A percentile compares a stretch with the other conserved stretches of the same genome.
These are phyloP conservation scores for Dactylellina parvicollis DNA, from an alignment of 2,329 filamentous ascomycete genomes.

Conservation along the genomic window DNA sequence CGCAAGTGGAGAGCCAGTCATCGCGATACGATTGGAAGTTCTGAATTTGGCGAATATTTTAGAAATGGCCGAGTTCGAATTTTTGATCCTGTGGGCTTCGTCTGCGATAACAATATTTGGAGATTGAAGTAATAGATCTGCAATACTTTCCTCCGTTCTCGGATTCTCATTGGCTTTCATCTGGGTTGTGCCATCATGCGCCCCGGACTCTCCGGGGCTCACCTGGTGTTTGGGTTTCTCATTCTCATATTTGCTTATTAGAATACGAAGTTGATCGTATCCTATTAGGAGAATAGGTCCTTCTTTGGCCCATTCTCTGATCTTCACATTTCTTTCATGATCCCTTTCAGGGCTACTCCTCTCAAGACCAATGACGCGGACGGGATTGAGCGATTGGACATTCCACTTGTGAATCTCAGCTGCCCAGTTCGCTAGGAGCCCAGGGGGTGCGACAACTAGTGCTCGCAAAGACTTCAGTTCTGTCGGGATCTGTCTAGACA, in stretches of 20 bases:
- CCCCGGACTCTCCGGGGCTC: no score
- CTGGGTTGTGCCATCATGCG: no score
- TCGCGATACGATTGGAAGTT: conserved; percentile 77
- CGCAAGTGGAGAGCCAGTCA: conserved; percentile 86
- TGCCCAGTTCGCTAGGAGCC: conserved; percentile 81
- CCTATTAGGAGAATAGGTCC: conserved; percentile 82
- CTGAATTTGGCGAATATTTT: conserved; percentile 69
- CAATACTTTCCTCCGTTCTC: no score
- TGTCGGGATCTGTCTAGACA: conserved; percentile 74
- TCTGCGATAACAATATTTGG: conserved; percentile 83
- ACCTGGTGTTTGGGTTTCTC: no score
- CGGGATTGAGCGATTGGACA: conserved; percentile 59
- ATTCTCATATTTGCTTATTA: conserved; percentile 61
- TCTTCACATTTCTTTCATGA: conserved; percentile 65
- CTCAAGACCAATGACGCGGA: conserved; percentile 63
- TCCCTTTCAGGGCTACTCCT: no score
- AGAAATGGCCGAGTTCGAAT: conserved; percentile 67
- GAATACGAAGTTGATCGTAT: conserved; percentile 73
- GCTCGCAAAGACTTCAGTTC: conserved; percentile 72
- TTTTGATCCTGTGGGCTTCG: conserved; percentile 85
- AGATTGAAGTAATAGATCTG: conserved; percentile 66
- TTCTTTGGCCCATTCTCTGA: conserved; percentile 70
- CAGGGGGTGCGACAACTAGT: conserved; percentile 78
- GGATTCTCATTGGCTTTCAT: no score
- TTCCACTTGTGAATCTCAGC: conserved; percentile 79